Percentiles rank a stretch among this genome's conserved stretches.
Conservation (phyloP, 768 basidiomycete species). For the Auricularia sp. region DNA sequence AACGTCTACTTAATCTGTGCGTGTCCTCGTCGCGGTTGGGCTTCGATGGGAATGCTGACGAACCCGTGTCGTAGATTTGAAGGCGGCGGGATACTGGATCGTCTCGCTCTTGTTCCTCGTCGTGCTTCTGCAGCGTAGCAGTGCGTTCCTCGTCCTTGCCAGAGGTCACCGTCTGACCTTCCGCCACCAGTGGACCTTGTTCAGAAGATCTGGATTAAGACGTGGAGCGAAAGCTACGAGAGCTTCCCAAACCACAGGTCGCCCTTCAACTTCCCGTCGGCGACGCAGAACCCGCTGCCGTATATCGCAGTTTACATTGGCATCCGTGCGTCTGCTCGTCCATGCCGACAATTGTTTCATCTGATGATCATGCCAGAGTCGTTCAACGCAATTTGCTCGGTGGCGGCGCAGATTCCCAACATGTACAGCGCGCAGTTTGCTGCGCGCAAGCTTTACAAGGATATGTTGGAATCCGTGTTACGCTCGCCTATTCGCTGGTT, state of each 20-base stretch:
- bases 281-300: background rate
- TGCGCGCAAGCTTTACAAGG: constrained; percentile 14
- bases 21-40: background rate
- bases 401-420: background rate
- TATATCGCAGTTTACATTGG: background rate
- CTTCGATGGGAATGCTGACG: background rate
- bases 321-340: constrained; percentile 1
- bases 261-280: background rate
- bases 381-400: background rate
- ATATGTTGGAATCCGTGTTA: constrained; percentile 12
- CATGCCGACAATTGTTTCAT: background rate
- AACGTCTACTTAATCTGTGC: background rate
- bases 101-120: background rate
- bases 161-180: background rate
- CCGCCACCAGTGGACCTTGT: background rate
- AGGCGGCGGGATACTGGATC: background rate
- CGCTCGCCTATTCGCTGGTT: constrained; percentile 19
- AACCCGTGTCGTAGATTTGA: background rate
- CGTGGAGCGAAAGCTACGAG: constrained; percentile 2
- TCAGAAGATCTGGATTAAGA: background rate
- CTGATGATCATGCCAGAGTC: background rate
- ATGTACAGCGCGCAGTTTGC: constrained; percentile 13
- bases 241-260: background rate
- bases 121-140: background rate
- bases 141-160: background rate